Evolutionary conservation across 495 filamentous ascomycete genomes (phyloP).

Genomic region (Podospora pseudopauciseta): DNA sequence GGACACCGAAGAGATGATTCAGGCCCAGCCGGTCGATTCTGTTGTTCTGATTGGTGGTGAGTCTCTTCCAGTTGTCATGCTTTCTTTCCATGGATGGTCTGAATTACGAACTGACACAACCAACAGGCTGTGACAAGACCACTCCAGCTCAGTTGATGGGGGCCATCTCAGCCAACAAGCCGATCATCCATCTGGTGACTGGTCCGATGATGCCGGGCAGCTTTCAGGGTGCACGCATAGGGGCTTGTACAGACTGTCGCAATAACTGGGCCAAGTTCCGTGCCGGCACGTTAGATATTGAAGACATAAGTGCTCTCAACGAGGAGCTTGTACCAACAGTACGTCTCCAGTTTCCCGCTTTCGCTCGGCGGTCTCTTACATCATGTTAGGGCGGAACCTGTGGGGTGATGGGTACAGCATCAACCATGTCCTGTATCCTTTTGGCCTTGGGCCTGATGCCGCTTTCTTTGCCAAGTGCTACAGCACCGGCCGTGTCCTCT

Average conservation of each 20-base stretch:
- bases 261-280: conserved; percentile 65
- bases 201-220: conserved; percentile 67
- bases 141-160: conserved; percentile 67
- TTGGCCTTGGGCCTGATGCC: conserved; percentile 64
- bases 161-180: conserved; percentile 66
- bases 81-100: background rate
- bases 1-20: conserved; percentile 71
- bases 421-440: conserved; percentile 65
- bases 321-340: conserved; percentile 65
- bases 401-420: conserved; percentile 68
- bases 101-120: background rate
- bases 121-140: conserved; percentile 62
- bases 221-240: conserved; percentile 54
- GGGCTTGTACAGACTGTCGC: conserved; percentile 65
- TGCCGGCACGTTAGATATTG: conserved; percentile 58
- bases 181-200: conserved; percentile 58
- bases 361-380: background rate
- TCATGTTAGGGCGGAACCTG: conserved; percentile 56
- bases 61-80: conserved; percentile 13
- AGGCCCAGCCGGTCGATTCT: conserved; percentile 60
- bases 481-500: conserved; percentile 63
- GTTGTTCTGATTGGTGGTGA: conserved; percentile 62
- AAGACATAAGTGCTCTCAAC: conserved; percentile 63
- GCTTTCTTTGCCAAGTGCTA: conserved; percentile 45
- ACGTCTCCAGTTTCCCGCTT: conserved; percentile 14